phyloP scores from a whole-genome alignment of 2,329 filamentous ascomycete genomes.

The Bretziella fagacearum region DNA sequence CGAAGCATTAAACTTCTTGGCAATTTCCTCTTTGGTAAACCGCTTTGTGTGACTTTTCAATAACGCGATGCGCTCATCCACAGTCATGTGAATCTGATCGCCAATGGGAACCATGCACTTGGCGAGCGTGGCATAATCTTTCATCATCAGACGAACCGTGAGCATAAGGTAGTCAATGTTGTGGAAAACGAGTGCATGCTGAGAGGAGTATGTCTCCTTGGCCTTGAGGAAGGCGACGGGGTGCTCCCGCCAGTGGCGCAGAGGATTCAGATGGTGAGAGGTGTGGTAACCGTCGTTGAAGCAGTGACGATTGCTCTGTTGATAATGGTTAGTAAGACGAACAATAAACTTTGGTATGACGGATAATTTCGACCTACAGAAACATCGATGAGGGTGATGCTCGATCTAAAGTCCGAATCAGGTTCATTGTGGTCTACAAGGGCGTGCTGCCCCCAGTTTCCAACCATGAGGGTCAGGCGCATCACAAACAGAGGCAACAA shows the following conservation, averaged over 20 bases:
- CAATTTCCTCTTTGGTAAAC: constrained; percentile 50
- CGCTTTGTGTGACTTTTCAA: constrained; percentile 45
- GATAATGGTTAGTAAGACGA: constrained; percentile 12
- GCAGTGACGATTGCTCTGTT: constrained; percentile 61
- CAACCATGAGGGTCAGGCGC: constrained; percentile 58
- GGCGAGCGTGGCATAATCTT: constrained; percentile 55
- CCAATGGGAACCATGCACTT: constrained; percentile 58
- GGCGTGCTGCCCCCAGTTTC: constrained; percentile 73
- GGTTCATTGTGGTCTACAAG: constrained; percentile 61
- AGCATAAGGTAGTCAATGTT: constrained; percentile 71
- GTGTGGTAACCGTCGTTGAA: constrained; percentile 76
- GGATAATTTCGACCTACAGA: constrained; percentile 35
- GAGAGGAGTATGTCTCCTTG: constrained; percentile 47
- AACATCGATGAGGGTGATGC: constrained; percentile 65
- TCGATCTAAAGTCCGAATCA: constrained; percentile 61
- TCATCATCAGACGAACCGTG: constrained; percentile 48
- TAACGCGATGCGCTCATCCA: constrained; percentile 46
- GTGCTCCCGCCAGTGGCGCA: constrained; percentile 67
- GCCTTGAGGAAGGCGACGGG: constrained; percentile 54
- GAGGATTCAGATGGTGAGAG: constrained; percentile 62
- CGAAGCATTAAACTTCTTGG: constrained; percentile 30
- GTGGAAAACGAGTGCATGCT: constrained; percentile 59
- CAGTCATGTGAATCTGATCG: constrained; percentile 47
- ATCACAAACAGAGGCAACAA: constrained; percentile 49
- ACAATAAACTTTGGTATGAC: background rate